Percentiles rank a stretch among this genome's conserved stretches.
These are phyloP conservation scores for Oemleria cerasiformis DNA, from an alignment of 306 rosid species.

Conservation along the genomic window DNA sequence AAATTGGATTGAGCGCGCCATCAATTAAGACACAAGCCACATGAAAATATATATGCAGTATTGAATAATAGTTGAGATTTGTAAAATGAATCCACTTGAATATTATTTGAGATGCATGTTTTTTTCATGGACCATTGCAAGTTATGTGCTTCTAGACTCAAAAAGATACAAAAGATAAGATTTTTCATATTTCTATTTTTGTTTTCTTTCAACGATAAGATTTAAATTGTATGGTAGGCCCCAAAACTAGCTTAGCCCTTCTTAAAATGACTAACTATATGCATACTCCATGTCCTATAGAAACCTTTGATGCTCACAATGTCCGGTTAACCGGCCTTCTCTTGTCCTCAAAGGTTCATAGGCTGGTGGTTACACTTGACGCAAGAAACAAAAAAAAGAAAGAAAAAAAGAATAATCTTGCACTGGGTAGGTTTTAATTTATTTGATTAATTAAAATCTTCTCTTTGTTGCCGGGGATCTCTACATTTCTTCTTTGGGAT, in stretches of 20 bases:
- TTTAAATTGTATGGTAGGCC: not conserved
- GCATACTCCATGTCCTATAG: not conserved
- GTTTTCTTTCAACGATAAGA: not conserved
- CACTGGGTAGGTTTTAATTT: slow-evolving; percentile 2
- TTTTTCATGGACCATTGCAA: no score
- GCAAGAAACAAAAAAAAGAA: not conserved
- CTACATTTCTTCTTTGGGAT: slow-evolving; percentile 15
- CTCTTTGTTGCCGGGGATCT: slow-evolving; percentile 20
- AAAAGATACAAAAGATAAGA: no score
- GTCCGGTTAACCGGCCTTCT: not conserved
- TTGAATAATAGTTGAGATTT: not conserved
- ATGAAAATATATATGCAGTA: not conserved
- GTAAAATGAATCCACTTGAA: not conserved
- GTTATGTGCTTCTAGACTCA: no score
- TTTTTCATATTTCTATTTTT: no score
- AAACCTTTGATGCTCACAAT: not conserved
- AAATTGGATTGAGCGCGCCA: not conserved
- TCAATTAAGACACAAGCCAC: not conserved
- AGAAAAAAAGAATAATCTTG: not conserved
- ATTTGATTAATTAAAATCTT: slow-evolving; percentile 37
- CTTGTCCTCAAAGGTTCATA: not conserved
- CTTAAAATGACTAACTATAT: not conserved
- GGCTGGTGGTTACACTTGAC: not conserved
- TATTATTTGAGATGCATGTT: not conserved
- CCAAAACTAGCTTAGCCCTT: not conserved